Conservation (phyloP, 495 filamentous ascomycete species). For the Lophiostoma macrostomum region DNA sequence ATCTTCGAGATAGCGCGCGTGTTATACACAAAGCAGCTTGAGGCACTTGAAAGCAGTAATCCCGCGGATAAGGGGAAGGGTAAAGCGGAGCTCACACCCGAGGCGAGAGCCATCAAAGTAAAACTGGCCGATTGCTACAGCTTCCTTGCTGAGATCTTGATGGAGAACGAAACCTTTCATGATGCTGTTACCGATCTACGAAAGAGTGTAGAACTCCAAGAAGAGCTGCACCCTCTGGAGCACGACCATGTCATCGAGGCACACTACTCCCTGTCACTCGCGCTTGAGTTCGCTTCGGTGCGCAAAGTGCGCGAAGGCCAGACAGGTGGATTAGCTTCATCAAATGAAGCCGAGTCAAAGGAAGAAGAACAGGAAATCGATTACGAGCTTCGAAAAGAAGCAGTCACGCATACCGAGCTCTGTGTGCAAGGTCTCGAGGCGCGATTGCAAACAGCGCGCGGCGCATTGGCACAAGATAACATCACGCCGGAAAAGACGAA, state of each 20-base stretch:
- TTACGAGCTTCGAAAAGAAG: conserved; percentile 31
- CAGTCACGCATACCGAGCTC: conserved; percentile 29
- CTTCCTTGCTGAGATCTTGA: conserved; percentile 85
- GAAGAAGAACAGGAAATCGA: conserved; percentile 32
- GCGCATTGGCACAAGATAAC: background rate
- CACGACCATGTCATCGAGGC: conserved; percentile 86
- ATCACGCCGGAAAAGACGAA: conserved; percentile 26
- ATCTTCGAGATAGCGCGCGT: conserved; percentile 87
- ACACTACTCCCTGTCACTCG: conserved; percentile 92
- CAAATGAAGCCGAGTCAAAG: background rate
- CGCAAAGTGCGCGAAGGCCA: conserved; percentile 54
- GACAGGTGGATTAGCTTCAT: conserved; percentile 36
- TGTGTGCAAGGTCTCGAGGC: conserved; percentile 28
- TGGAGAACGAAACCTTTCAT: conserved; percentile 87
- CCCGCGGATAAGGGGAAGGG: conserved; percentile 46
- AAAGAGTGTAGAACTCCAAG: conserved; percentile 70
- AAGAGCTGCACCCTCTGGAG: conserved; percentile 70
- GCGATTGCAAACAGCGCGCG: conserved; percentile 26
- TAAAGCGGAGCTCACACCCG: conserved; percentile 42
- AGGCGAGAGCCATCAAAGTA: conserved; percentile 67
- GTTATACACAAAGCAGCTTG: conserved; percentile 62
- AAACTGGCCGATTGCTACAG: conserved; percentile 87
- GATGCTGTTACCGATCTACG: conserved; percentile 77
- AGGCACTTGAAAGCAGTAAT: conserved; percentile 41
- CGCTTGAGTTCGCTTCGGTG: conserved; percentile 88